phyloP scores from a whole-genome alignment of 768 basidiomycete species.

The Kwoniella dejecticola region DNA sequence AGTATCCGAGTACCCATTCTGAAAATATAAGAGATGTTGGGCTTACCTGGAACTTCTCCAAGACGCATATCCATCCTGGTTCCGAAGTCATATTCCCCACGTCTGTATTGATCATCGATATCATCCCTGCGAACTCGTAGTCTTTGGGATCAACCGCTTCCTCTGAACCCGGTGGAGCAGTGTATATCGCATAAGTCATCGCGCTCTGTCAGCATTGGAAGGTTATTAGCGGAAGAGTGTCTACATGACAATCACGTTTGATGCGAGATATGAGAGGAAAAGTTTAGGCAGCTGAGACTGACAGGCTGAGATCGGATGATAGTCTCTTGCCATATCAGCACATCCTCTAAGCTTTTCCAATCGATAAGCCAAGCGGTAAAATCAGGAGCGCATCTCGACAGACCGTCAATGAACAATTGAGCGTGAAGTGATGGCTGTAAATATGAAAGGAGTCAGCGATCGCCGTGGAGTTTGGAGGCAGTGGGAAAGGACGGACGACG shows the following conservation, averaged over 20 bases:
- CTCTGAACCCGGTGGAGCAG: slow-evolving; percentile 27
- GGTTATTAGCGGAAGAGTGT: not conserved
- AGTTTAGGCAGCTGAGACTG: not conserved
- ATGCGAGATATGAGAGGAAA: not conserved
- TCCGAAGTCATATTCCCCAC: slow-evolving; percentile 31
- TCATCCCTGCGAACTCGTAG: slow-evolving; percentile 38
- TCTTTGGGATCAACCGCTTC: slow-evolving; percentile 29
- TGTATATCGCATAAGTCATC: slow-evolving; percentile 38
- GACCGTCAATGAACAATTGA: slow-evolving; percentile 24
- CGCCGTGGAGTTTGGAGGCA: no score
- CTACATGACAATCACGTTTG: not conserved
- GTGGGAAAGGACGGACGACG: slow-evolving; percentile 20
- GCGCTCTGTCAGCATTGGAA: slow-evolving; percentile 14
- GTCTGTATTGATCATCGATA: slow-evolving; percentile 32
- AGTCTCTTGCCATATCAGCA: slow-evolving; percentile 20
- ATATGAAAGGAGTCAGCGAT: no score
- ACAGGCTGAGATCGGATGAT: slow-evolving; percentile 20
- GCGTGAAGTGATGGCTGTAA: slow-evolving; percentile 40
- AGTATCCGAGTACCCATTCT: not conserved
- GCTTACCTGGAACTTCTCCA: slow-evolving; percentile 43
- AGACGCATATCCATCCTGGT: slow-evolving; percentile 40
- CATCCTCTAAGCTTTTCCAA: slow-evolving; percentile 18
- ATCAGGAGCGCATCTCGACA: slow-evolving; percentile 27
- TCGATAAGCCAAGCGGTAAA: slow-evolving; percentile 17
- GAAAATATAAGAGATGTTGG: not conserved